Percentiles rank a stretch among this genome's conserved stretches.
phyloP scores from a whole-genome alignment of 2,329 filamentous ascomycete species.

The Diaporthe velutina region DNA sequence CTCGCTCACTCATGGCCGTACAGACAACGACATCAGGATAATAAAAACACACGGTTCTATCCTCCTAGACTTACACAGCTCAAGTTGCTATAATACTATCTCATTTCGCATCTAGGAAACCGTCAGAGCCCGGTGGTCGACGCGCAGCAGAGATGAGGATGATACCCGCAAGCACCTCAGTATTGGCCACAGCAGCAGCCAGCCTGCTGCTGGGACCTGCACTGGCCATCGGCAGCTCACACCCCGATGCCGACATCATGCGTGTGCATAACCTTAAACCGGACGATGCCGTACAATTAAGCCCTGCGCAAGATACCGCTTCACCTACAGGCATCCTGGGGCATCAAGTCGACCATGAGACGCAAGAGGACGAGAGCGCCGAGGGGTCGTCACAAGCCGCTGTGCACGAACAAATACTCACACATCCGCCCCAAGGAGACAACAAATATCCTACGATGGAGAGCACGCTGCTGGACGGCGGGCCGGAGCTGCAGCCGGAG shows the following conservation, averaged over 20 bases:
- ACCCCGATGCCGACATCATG: neutral
- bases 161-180: slow-evolving; percentile 1
- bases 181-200: neutral
- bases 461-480: neutral
- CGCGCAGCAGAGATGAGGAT: neutral
- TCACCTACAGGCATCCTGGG: neutral
- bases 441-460: neutral
- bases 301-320: neutral
- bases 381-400: neutral
- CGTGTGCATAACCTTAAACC: neutral
- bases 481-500: neutral
- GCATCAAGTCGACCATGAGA: neutral
- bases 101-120: neutral
- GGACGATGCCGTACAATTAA: neutral
- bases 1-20: neutral
- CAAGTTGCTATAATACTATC: neutral
- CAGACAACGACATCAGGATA: neutral
- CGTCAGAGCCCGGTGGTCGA: neutral
- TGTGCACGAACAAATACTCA: neutral
- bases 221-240: neutral
- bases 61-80: too few species aligned
- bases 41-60: neutral
- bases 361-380: neutral
- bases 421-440: neutral
- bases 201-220: slow-evolving; percentile 27